phyloP scores from a whole-genome alignment of 495 filamentous ascomycete genomes.

The Diplogelasinospora grovesii region DNA sequence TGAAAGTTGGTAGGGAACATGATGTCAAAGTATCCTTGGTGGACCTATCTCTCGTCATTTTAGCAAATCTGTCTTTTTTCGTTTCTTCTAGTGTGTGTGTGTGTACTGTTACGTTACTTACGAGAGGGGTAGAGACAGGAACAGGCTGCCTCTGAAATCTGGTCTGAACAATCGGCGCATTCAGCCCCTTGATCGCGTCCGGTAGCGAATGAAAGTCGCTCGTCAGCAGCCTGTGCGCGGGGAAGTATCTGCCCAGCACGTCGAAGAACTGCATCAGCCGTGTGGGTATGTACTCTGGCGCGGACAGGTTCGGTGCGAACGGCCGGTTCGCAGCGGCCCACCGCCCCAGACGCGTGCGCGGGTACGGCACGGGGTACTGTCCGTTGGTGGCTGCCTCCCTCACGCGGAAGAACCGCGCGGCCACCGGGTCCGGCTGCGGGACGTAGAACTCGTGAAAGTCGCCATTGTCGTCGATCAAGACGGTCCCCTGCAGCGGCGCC shows the following conservation, averaged over 20 bases:
- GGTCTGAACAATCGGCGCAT: constrained; percentile 94
- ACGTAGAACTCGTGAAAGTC: constrained; percentile 94
- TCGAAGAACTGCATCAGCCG: constrained; percentile 95
- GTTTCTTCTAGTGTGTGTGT: too few relatives aligned
- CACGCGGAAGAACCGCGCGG: constrained; percentile 71
- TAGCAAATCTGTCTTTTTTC: too few relatives aligned
- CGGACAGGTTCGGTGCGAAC: constrained; percentile 63
- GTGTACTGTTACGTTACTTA: too few relatives aligned
- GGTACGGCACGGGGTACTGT: constrained; percentile 46
- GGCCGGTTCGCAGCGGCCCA: constrained; percentile 55
- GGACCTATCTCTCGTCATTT: constrained; percentile 60
- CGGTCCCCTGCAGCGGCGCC: constrained; percentile 73
- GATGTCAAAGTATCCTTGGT: constrained; percentile 98
- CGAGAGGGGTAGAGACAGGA: constrained; percentile 84
- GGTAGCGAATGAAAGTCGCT: constrained; percentile 86
- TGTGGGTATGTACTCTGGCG: constrained; percentile 90
- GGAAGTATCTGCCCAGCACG: constrained; percentile 77
- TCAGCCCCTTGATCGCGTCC: constrained; percentile 71
- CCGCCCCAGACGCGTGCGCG: constrained; percentile 50
- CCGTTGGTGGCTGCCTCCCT: constrained; percentile 54
- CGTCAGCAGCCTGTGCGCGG: constrained; percentile 78
- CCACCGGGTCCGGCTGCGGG: constrained; percentile 70
- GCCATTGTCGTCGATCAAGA: constrained; percentile 76
- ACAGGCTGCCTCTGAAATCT: constrained; percentile 78
- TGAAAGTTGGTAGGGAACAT: constrained; percentile 95